Evolutionary conservation across 805 yeast genomes (phyloP).

Genomic region (Candida bentonensis): DNA sequence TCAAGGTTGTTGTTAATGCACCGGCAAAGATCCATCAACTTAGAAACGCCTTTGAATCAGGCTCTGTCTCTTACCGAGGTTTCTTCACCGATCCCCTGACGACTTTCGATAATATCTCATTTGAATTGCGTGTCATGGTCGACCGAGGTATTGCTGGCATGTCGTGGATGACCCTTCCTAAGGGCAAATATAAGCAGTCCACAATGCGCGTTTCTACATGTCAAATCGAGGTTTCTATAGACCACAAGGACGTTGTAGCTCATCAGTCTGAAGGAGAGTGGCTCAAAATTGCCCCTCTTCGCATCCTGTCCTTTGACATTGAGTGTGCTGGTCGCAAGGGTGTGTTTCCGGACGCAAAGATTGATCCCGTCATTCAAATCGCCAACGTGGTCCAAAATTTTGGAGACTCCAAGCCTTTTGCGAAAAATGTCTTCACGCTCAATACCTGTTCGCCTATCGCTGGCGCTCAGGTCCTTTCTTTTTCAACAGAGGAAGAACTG

Average conservation of each 20-base stretch:
- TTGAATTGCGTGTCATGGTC: conserved; percentile 72
- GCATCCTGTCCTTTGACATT: conserved; percentile 89
- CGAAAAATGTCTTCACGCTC: conserved; percentile 88
- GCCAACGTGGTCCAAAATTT: conserved; percentile 83
- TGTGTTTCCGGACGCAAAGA: conserved; percentile 85
- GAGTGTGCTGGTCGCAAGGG: conserved; percentile 98
- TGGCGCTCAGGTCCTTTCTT: conserved; percentile 78
- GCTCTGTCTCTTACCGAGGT: conserved; percentile 52
- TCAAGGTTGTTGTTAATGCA: conserved; percentile 56
- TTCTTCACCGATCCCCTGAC: conserved; percentile 40
- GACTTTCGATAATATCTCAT: conserved; percentile 85
- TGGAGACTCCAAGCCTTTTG: conserved; percentile 79
- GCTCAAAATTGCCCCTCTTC: conserved; percentile 83
- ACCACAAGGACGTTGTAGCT: conserved; percentile 53
- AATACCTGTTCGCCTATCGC: conserved; percentile 85
- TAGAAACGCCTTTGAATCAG: conserved; percentile 73
- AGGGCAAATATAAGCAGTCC: conserved; percentile 39
- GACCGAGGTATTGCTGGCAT: conserved; percentile 86
- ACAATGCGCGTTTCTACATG: conserved; percentile 44
- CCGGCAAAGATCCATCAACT: conserved; percentile 54
- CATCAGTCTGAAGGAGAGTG: conserved; percentile 90
- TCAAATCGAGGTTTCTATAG: conserved; percentile 68
- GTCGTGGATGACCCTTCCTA: conserved; percentile 93
- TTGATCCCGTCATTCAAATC: conserved; percentile 91
- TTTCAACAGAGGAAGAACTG: conserved; percentile 68